These are phyloP conservation scores for Nidularia sp. DNA, from an alignment of 768 basidiomycete species.

Conservation along the genomic window DNA sequence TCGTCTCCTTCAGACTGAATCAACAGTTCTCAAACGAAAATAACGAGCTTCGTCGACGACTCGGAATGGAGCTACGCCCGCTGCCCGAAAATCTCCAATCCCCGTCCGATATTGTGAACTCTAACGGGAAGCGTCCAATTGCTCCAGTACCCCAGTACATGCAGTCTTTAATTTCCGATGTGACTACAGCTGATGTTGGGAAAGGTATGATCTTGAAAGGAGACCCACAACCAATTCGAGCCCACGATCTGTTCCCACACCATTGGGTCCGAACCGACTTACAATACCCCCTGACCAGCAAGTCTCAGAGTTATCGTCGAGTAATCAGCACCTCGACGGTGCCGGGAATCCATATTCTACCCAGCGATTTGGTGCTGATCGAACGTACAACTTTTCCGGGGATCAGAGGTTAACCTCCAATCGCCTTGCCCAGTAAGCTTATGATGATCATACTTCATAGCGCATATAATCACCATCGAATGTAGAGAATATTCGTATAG, in stretches of 20 bases:
- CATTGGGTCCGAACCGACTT: conserved; percentile 58
- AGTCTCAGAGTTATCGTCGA: conserved; percentile 35
- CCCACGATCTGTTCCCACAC: conserved; percentile 52
- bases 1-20: conserved; percentile 33
- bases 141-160: conserved; percentile 24
- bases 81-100: conserved; percentile 15
- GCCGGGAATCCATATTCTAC: background rate
- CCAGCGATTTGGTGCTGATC: background rate
- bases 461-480: conserved; percentile 16
- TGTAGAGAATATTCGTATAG: conserved; percentile 67
- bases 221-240: conserved; percentile 46
- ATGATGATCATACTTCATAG: background rate
- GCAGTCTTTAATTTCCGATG: background rate
- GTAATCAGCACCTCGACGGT: conserved; percentile 8
- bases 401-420: conserved; percentile 44
- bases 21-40: conserved; percentile 49
- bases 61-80: conserved; percentile 15
- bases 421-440: conserved; percentile 41
- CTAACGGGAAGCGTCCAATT: conserved; percentile 67
- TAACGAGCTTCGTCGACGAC: conserved; percentile 37
- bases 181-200: background rate
- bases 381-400: background rate
- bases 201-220: conserved; percentile 13
- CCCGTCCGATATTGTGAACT: conserved; percentile 38
- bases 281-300: conserved; percentile 64